These are phyloP conservation scores for Chytriomyces confervae DNA, from an alignment of 192 early-diverging fungal genomes.

Conservation along the genomic window DNA sequence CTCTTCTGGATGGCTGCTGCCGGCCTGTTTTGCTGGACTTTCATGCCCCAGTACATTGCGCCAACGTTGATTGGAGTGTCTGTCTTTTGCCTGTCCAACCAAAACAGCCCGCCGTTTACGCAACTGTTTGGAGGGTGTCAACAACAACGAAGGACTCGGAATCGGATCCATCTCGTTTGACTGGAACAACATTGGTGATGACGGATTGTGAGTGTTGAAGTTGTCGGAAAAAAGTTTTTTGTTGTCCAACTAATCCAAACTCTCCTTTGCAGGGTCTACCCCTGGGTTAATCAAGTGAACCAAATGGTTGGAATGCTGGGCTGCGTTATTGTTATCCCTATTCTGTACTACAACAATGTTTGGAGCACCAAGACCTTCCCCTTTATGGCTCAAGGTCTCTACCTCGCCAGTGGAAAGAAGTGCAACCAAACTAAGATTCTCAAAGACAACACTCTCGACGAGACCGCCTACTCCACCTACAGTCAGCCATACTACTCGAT, in stretches of 20 bases:
- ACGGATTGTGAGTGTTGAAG: too few relatives aligned
- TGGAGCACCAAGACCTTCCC: too few relatives aligned
- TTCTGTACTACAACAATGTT: too few relatives aligned
- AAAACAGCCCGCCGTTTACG: neutral
- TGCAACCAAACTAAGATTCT: conserved; percentile 31
- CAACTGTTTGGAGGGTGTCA: conserved; percentile 30
- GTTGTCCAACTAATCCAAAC: conserved; percentile 78
- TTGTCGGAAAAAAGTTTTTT: conserved; percentile 36
- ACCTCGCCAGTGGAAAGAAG: conserved; percentile 31
- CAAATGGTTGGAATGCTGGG: conserved; percentile 72
- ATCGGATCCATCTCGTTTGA: conserved; percentile 18
- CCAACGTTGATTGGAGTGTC: conserved; percentile 16
- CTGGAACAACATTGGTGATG: too few relatives aligned
- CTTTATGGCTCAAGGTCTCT: too few relatives aligned
- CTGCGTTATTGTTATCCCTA: too few relatives aligned
- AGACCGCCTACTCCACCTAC: neutral
- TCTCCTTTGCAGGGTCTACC: conserved; percentile 23
- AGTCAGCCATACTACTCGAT: too few relatives aligned
- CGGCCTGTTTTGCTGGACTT: conserved; percentile 57
- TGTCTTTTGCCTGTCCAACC: conserved; percentile 1
- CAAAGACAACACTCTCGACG: conserved; percentile 21
- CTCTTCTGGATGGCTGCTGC: too few relatives aligned
- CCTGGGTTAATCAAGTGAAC: conserved; percentile 61
- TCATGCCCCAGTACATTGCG: conserved; percentile 57
- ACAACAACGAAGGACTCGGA: conserved; percentile 4